Conservation (phyloP, 768 basidiomycete genomes). For the Phlebiopsis gigantea region DNA sequence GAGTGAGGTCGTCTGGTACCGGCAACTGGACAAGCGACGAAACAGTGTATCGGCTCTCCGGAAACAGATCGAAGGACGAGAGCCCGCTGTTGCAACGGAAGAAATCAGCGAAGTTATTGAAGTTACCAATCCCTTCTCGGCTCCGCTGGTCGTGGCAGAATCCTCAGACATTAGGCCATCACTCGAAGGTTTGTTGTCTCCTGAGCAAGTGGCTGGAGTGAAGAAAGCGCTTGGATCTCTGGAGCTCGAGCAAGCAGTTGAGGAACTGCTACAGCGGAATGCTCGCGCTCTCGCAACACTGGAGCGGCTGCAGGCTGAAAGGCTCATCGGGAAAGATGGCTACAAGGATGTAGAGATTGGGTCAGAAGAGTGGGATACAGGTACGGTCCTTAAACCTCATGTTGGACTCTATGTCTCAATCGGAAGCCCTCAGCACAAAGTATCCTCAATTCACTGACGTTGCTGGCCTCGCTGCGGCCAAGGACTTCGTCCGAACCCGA, state of each 20-base stretch:
- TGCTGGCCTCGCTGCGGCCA: slow-evolving; percentile 69
- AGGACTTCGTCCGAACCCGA: slow-evolving; percentile 39
- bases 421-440: slow-evolving; percentile 51
- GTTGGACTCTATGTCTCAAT: not conserved
- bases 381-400: slow-evolving; percentile 28
- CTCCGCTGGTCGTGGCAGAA: slow-evolving; percentile 9
- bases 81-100: not conserved
- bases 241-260: slow-evolving; percentile 64
- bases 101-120: slow-evolving; percentile 13
- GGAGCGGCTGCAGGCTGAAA: slow-evolving; percentile 56
- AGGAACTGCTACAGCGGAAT: slow-evolving; percentile 64
- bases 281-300: slow-evolving; percentile 57
- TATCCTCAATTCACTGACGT: slow-evolving; percentile 62
- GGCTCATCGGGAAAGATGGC: slow-evolving; percentile 44
- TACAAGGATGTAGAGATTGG: slow-evolving; percentile 48
- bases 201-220: slow-evolving; percentile 50
- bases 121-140: slow-evolving; percentile 6
- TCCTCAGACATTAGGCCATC: slow-evolving; percentile 33
- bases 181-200: slow-evolving; percentile 50
- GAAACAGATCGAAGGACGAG: not conserved
- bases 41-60: not conserved
- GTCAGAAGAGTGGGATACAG: slow-evolving; percentile 81
- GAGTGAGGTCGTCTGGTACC: slow-evolving; percentile 52
- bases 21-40: slow-evolving; percentile 31
- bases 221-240: slow-evolving; percentile 56